Conservation (phyloP, 805 yeast species). For the Suhomyces sp. region DNA sequence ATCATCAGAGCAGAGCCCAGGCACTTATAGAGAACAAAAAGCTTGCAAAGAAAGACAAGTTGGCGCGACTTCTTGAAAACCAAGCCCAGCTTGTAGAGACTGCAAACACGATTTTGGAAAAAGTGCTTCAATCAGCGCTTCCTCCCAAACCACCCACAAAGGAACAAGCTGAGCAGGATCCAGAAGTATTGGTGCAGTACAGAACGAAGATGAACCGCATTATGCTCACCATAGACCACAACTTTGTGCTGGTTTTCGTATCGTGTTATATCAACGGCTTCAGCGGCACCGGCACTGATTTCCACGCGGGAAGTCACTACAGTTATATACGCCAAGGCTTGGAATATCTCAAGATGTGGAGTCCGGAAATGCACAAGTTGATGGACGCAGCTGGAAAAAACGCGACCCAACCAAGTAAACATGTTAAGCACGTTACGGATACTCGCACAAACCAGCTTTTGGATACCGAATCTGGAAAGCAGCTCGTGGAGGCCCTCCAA, state of each 20-base stretch:
- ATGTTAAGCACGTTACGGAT: conserved; percentile 15
- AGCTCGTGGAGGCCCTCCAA: background rate
- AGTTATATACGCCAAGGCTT: conserved; percentile 30
- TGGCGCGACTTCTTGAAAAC: conserved; percentile 20
- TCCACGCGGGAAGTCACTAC: conserved; percentile 27
- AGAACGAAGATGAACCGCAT: conserved; percentile 14
- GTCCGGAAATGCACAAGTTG: conserved; percentile 29
- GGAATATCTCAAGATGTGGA: conserved; percentile 29
- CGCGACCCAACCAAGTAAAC: conserved; percentile 7
- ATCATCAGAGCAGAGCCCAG: conserved; percentile 14
- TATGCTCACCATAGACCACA: conserved; percentile 30
- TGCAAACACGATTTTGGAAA: conserved; percentile 26
- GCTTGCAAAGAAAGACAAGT: conserved; percentile 18
- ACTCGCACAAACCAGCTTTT: conserved; percentile 7
- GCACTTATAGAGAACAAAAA: conserved; percentile 11
- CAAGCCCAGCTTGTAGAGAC: conserved; percentile 27
- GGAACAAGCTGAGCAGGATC: conserved; percentile 20
- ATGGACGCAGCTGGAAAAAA: conserved; percentile 12
- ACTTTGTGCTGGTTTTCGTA: conserved; percentile 29
- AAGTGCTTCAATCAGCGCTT: conserved; percentile 25
- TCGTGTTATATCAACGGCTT: conserved; percentile 25
- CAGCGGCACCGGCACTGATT: conserved; percentile 25
- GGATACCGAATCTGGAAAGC: background rate
- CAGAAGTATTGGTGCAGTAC: conserved; percentile 18
- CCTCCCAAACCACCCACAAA: conserved; percentile 36